Base-by-base conservation (phyloP, 177 flowering plant genomes). In the Vitis hybrid region DNA sequence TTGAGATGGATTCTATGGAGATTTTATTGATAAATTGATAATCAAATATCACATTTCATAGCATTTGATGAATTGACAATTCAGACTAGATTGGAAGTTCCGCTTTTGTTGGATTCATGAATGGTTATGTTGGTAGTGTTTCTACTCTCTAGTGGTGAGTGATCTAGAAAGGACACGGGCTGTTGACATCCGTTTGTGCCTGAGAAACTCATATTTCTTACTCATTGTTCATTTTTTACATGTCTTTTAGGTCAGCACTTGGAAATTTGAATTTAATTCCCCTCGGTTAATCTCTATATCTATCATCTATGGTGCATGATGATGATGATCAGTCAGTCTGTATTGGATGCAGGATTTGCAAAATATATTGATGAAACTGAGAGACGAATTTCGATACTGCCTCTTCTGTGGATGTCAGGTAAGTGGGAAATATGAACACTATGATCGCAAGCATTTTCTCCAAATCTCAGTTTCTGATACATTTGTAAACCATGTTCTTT, bases 391-490 rank as follows among this genome's bases (percentile, higher is more conserved):
- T 81, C 74, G 62, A 2, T 93, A 95, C 73, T 95, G 99, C 83
- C 95, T 89, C 68, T 93, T 90, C 76, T 93, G 98, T 77, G 99
- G 99, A 60, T 90, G 86, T 76, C 87, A 85, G 97, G 99, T 93
- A 62, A 80, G 82, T 51, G 13, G 45, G 26, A 1, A 26, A 50
- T 50, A 4, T 54, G n/a, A 9, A 67, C 30, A 0, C 57, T 6
- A 0, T 40, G 45, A 40, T 40, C 45, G 8, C 45, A 40, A 40
- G 45, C 45, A 40, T 40, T 40, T 40, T 40, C 45, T 40, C 60
- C 10, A 40, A 5, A 13, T 3, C 72, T 57, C 60, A 62, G 50
- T 60, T 52, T 64, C 5, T 62, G 9, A 55, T 21, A 62, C 26
- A 10, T 63, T 48, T 34, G 13, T 40, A 17, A 52, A 19, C 30